phyloP scores from a whole-genome alignment of 2,329 filamentous ascomycete species.

The Beauveria sp. region DNA sequence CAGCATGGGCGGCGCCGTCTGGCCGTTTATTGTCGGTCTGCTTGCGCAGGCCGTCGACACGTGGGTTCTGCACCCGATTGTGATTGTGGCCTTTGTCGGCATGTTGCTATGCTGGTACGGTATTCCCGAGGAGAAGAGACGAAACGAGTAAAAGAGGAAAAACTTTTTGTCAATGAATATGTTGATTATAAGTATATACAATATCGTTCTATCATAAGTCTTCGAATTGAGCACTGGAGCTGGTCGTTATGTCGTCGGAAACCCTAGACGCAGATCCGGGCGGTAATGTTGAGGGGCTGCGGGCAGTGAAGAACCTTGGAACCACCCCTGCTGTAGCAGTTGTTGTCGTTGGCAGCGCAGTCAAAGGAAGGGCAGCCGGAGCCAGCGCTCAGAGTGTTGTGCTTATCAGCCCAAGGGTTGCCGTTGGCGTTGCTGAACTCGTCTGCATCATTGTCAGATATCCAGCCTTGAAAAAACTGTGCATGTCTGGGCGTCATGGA shows the following conservation, averaged over 20 bases:
- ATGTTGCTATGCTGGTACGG: constrained; percentile 61
- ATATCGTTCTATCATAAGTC: neutral
- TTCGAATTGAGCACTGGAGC: neutral
- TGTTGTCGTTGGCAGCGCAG: constrained; percentile 26
- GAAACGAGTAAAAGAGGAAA: constrained; percentile 37
- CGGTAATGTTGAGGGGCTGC: constrained; percentile 29
- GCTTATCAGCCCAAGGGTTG: constrained; percentile 31
- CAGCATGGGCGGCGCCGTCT: constrained; percentile 59
- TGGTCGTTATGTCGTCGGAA: too few relatives aligned
- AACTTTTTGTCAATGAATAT: neutral
- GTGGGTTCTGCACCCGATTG: constrained; percentile 60
- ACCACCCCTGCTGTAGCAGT: constrained; percentile 33
- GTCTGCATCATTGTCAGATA: constrained; percentile 20
- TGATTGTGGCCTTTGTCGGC: constrained; percentile 53
- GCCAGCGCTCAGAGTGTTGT: constrained; percentile 30
- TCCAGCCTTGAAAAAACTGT: neutral
- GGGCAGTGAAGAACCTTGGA: constrained; percentile 33
- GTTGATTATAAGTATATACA: neutral
- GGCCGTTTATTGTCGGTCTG: constrained; percentile 58
- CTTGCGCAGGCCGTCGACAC: constrained; percentile 55
- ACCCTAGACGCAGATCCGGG: constrained; percentile 19
- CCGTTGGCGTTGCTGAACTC: constrained; percentile 33
- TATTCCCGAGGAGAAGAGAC: constrained; percentile 53
- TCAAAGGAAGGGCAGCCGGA: constrained; percentile 30
- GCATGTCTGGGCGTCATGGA: neutral